These are phyloP conservation scores for Ceratocystis papillata DNA, from an alignment of 2,329 filamentous ascomycete genomes.

Conservation along the genomic window DNA sequence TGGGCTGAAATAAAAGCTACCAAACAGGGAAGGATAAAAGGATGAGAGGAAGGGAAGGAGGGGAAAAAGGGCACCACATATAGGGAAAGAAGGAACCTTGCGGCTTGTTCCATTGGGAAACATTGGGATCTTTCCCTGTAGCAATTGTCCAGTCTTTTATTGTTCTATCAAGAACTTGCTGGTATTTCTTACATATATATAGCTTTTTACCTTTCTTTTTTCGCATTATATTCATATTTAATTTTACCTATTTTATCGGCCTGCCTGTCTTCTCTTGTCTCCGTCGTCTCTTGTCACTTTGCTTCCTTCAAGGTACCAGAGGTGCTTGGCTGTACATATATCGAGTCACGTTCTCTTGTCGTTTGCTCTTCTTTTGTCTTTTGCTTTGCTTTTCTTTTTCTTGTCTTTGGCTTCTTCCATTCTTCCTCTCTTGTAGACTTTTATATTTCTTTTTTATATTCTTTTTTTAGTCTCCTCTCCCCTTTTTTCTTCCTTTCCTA, in stretches of 20 bases:
- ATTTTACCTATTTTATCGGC: background rate
- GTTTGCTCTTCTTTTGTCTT: background rate
- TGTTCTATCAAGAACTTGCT: background rate
- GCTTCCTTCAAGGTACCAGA: background rate
- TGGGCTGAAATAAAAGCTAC: no score
- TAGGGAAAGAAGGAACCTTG: slow-evolving; percentile 5
- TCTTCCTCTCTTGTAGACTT: background rate
- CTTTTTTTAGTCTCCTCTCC: background rate
- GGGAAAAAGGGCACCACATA: background rate
- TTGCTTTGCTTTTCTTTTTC: background rate
- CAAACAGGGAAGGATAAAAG: no score
- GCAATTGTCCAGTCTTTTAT: background rate
- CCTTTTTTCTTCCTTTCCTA: background rate
- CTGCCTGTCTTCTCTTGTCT: background rate
- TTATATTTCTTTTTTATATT: slow-evolving; percentile 10
- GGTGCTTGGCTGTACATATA: background rate
- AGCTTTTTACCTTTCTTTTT: no score
- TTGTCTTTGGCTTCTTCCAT: background rate
- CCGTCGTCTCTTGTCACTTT: background rate
- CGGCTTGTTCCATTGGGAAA: slow-evolving; percentile 6
- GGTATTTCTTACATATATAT: background rate
- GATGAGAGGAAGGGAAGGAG: slow-evolving; percentile 11
- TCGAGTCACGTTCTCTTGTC: slow-evolving; percentile 6
- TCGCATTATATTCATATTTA: no score
- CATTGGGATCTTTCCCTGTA: background rate